Conservation (phyloP, 257 asterid genomes). For the Przewalskia tangutica region DNA sequence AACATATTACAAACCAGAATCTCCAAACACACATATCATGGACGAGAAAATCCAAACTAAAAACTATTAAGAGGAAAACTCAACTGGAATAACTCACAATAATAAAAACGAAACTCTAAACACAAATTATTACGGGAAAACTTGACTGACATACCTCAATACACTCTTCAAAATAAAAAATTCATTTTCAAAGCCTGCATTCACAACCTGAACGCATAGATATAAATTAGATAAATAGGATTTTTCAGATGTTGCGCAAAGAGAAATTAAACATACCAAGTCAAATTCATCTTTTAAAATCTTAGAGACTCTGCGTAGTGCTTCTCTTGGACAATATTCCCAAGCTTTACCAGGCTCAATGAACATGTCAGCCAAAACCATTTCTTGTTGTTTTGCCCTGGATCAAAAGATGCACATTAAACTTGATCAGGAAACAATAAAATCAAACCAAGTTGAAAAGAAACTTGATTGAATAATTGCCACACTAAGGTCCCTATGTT, state of each 20-base stretch:
- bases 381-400: slow-evolving; percentile 89
- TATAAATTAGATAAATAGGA: slow-evolving; percentile 10
- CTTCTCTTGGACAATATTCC: slow-evolving; percentile 92
- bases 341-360: slow-evolving; percentile 71
- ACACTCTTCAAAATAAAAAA: slow-evolving; percentile 56
- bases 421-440: neutral
- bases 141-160: slow-evolving; percentile 35
- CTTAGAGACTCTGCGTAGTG: slow-evolving; percentile 62
- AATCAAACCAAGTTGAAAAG: neutral
- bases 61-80: neutral
- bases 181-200: slow-evolving; percentile 92
- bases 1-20: neutral
- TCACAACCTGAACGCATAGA: slow-evolving; percentile 54
- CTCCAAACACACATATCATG: neutral
- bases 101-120: slow-evolving; percentile 2
- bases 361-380: slow-evolving; percentile 89
- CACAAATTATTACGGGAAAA: neutral
- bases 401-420: slow-evolving; percentile 6
- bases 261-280: slow-evolving; percentile 45
- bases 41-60: slow-evolving; percentile 2
- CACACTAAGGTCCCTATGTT: neutral
- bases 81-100: slow-evolving; percentile 26
- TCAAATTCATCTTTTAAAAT: slow-evolving; percentile 67
- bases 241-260: neutral
- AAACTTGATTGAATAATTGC: neutral